A percentile compares a stretch with the other conserved stretches of the same genome.
Evolutionary conservation across 305 asterid genomes (phyloP).

Genomic region (Euphrasia arctica): DNA sequence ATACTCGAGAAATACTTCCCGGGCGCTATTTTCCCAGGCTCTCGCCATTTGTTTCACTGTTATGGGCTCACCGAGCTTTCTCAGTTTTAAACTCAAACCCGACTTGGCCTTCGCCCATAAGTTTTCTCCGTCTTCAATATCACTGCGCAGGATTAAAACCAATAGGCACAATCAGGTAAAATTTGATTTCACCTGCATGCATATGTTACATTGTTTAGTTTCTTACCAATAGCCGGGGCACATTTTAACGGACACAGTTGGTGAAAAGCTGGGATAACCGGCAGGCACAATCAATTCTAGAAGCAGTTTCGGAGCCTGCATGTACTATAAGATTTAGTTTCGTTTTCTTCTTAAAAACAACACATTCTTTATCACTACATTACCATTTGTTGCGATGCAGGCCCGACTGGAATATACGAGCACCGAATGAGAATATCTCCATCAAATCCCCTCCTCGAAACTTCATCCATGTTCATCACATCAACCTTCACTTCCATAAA

Average conservation of each 20-base stretch:
- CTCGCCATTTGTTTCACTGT: slow-evolving; percentile 47
- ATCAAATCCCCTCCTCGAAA: slow-evolving; percentile 19
- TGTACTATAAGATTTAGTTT: not conserved
- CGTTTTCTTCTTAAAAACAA: not conserved
- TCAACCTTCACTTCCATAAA: slow-evolving; percentile 44
- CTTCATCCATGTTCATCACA: slow-evolving; percentile 28
- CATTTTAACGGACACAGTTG: slow-evolving; percentile 29
- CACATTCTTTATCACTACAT: not conserved
- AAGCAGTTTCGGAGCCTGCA: slow-evolving; percentile 40
- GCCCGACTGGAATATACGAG: slow-evolving; percentile 40
- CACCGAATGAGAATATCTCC: slow-evolving; percentile 35
- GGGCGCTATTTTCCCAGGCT: slow-evolving; percentile 47
- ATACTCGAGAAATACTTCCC: slow-evolving; percentile 37
- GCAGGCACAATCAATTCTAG: slow-evolving; percentile 40
- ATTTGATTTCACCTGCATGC: not conserved
- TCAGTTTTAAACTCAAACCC: slow-evolving; percentile 33
- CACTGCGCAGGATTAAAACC: slow-evolving; percentile 30
- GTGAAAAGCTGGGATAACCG: slow-evolving; percentile 48
- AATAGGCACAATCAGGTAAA: slow-evolving; percentile 15
- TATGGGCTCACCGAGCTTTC: slow-evolving; percentile 34
- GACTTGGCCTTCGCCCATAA: slow-evolving; percentile 46
- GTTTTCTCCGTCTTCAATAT: slow-evolving; percentile 33
- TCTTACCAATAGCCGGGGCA: slow-evolving; percentile 40
- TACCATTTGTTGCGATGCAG: slow-evolving; percentile 34
- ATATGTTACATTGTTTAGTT: slow-evolving; percentile 6